Conservation (phyloP, 495 filamentous ascomycete species). For the Apiosordaria backusii region DNA sequence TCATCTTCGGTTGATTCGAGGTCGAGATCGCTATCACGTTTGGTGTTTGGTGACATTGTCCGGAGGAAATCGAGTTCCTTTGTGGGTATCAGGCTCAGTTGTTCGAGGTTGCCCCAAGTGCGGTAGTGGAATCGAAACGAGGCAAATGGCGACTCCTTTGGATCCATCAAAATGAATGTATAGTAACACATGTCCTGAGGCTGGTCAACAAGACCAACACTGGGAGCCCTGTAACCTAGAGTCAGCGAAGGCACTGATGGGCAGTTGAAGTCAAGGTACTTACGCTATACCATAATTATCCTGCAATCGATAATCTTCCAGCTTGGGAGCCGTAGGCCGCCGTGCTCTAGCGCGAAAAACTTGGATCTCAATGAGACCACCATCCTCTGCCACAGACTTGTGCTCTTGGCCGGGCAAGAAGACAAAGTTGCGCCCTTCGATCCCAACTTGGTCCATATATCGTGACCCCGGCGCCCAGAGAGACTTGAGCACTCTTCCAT, state of each 20-base stretch:
- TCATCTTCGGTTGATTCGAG: not conserved
- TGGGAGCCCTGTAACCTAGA: conserved; percentile 33
- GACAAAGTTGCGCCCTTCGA: conserved; percentile 43
- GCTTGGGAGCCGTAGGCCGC: conserved; percentile 29
- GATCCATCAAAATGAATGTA: conserved; percentile 45
- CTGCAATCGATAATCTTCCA: conserved; percentile 37
- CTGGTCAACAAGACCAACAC: conserved; percentile 45
- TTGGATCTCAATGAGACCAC: conserved; percentile 50
- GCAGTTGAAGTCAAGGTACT: conserved; percentile 13
- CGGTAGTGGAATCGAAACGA: conserved; percentile 51
- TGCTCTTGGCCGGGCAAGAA: conserved; percentile 38
- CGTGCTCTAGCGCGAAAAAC: conserved; percentile 46
- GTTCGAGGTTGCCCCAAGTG: conserved; percentile 39
- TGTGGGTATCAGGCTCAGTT: conserved; percentile 38
- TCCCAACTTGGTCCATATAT: conserved; percentile 27
- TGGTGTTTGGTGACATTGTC: conserved; percentile 10
- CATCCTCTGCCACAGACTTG: conserved; percentile 43
- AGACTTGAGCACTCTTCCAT: conserved; percentile 40
- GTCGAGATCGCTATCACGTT: not conserved
- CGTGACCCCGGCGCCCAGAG: conserved; percentile 40
- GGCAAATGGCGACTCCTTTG: conserved; percentile 45
- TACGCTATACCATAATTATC: conserved; percentile 49
- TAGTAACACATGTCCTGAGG: conserved; percentile 47
- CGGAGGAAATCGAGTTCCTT: conserved; percentile 19
- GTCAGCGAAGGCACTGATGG: conserved; percentile 10